phyloP scores from a whole-genome alignment of 495 filamentous ascomycete species.

The Xylaria curta region DNA sequence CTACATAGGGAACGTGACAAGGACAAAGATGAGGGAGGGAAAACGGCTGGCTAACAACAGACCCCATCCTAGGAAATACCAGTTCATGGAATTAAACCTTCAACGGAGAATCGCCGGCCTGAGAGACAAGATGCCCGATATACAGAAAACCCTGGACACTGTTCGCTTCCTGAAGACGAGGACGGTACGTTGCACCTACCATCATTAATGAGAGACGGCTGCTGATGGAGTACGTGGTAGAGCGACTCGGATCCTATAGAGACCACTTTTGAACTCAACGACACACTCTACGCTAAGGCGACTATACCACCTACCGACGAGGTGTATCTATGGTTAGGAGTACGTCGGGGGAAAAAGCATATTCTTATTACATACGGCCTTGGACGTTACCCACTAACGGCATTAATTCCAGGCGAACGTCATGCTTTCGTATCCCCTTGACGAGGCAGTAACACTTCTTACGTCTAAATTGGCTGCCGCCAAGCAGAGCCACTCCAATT shows the following conservation, averaged over 20 bases:
- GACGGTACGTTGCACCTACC: slow-evolving; percentile 54
- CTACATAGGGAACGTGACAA: background rate
- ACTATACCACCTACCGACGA: slow-evolving; percentile 82
- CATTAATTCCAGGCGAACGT: slow-evolving; percentile 76
- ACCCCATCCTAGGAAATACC: slow-evolving; percentile 76
- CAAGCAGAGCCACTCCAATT: slow-evolving; percentile 76
- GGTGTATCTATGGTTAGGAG: slow-evolving; percentile 95
- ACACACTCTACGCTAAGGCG: slow-evolving; percentile 92
- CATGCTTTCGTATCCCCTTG: slow-evolving; percentile 92
- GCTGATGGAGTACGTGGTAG: slow-evolving; percentile 35
- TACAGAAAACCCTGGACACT: slow-evolving; percentile 95
- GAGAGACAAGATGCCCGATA: slow-evolving; percentile 95
- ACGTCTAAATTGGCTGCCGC: slow-evolving; percentile 80
- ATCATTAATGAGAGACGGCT: background rate
- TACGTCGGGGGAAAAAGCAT: slow-evolving; percentile 44
- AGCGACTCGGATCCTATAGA: slow-evolving; percentile 71
- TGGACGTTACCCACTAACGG: slow-evolving; percentile 18
- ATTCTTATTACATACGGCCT: background rate
- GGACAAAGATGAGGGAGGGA: background rate
- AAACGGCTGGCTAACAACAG: slow-evolving; percentile 18
- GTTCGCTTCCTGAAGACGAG: slow-evolving; percentile 79
- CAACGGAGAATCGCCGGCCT: slow-evolving; percentile 81
- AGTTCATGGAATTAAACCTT: slow-evolving; percentile 98
- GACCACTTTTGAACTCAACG: slow-evolving; percentile 94
- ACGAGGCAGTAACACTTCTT: slow-evolving; percentile 82